Evolutionary conservation across 257 asterid species (phyloP).

Genomic region (Gardenia jasminoides): DNA sequence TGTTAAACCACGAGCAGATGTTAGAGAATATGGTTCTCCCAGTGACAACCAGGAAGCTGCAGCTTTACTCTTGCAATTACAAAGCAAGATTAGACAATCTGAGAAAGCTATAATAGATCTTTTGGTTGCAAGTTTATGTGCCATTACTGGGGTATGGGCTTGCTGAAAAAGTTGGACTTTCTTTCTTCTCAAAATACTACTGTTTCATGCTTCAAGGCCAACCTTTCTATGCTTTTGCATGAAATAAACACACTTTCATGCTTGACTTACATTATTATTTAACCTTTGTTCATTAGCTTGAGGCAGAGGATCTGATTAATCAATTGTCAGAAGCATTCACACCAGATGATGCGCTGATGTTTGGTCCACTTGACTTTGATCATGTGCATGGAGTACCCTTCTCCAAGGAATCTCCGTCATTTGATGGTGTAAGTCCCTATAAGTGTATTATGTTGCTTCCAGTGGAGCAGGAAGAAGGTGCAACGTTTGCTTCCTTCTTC

Average conservation of each 20-base stretch:
- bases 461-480: background rate
- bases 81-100: slow-evolving; percentile 49
- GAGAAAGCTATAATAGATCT: slow-evolving; percentile 44
- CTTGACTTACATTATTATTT: slow-evolving; percentile 2
- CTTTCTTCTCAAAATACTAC: background rate
- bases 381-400: slow-evolving; percentile 46
- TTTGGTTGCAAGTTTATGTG: slow-evolving; percentile 53
- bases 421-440: slow-evolving; percentile 66
- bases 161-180: background rate
- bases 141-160: slow-evolving; percentile 57
- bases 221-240: background rate
- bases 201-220: background rate
- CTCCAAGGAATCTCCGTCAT: slow-evolving; percentile 68
- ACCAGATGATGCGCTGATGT: slow-evolving; percentile 83
- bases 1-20: slow-evolving; percentile 57
- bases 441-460: background rate
- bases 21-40: slow-evolving; percentile 56
- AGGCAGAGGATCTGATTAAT: slow-evolving; percentile 58
- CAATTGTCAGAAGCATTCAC: slow-evolving; percentile 74
- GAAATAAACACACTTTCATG: background rate
- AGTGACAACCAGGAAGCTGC: slow-evolving; percentile 70
- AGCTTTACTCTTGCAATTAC: slow-evolving; percentile 49
- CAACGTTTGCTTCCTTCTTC: background rate
- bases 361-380: slow-evolving; percentile 62
- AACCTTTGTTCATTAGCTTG: slow-evolving; percentile 48